Percentiles rank a stretch among this genome's conserved stretches.
Conservation (phyloP, 352 stramenopile genomes). For the Pythium sukuiense region DNA sequence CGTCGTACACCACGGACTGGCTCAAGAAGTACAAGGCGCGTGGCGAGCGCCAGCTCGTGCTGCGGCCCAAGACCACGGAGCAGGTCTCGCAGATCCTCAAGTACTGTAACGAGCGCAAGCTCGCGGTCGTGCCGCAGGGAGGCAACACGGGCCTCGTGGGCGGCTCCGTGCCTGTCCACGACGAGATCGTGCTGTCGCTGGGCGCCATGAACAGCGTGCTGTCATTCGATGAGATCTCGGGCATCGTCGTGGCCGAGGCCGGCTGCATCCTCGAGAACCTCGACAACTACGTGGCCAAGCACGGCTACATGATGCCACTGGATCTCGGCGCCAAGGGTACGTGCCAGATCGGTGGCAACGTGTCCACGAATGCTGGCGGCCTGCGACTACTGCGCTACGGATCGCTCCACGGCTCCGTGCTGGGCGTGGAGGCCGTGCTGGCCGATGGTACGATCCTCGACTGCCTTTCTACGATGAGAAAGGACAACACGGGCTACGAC, state of each 20-base stretch:
- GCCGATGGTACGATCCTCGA: slow-evolving; percentile 91
- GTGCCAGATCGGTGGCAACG: slow-evolving; percentile 97
- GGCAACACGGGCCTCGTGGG: slow-evolving; percentile 98
- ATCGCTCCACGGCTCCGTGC: slow-evolving; percentile 92
- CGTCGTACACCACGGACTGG: slow-evolving; percentile 79
- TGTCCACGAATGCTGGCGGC: slow-evolving; percentile 95
- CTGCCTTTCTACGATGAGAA: slow-evolving; percentile 91
- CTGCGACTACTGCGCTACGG: slow-evolving; percentile 94
- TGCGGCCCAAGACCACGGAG: slow-evolving; percentile 86
- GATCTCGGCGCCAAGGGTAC: slow-evolving; percentile 97
- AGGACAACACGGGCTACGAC: slow-evolving; percentile 98
- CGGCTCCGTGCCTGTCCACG: slow-evolving; percentile 68
- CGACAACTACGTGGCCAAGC: slow-evolving; percentile 84
- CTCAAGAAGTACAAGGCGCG: slow-evolving; percentile 80
- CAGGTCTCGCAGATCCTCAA: slow-evolving; percentile 89
- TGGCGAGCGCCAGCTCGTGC: slow-evolving; percentile 69
- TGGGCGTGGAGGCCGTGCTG: slow-evolving; percentile 95
- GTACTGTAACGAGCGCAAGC: slow-evolving; percentile 89
- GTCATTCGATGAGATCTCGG: slow-evolving; percentile 87
- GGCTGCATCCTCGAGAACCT: slow-evolving; percentile 95
- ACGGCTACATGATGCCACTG: slow-evolving; percentile 92
- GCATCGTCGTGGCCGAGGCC: slow-evolving; percentile 84
- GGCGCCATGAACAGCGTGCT: slow-evolving; percentile 91
- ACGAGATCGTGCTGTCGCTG: slow-evolving; percentile 95
- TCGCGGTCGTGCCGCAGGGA: slow-evolving; percentile 94